Evolutionary conservation across 352 stramenopile genomes (phyloP).

Genomic region (Nothophytophthora sp.): DNA sequence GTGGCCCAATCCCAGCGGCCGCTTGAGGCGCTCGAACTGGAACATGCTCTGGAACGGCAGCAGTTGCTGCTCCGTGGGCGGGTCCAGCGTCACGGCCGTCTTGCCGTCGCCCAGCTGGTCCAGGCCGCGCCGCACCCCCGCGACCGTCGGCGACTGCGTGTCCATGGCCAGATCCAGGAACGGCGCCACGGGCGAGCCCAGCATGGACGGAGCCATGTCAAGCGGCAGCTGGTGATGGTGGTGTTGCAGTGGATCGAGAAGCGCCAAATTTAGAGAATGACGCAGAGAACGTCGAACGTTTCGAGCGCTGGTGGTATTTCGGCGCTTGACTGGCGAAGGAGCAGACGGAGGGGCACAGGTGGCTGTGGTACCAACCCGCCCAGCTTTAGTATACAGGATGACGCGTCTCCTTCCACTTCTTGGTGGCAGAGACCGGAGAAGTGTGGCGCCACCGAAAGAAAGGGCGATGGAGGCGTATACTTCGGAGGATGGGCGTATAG

Average conservation of each 20-base stretch:
- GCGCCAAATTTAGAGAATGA: conserved; percentile 6
- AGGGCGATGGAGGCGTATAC: too few species aligned
- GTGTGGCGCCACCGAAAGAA: too few species aligned
- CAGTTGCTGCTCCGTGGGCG: conserved; percentile 32
- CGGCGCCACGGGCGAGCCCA: conserved; percentile 20
- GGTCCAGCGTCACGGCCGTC: conserved; percentile 21
- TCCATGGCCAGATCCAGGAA: conserved; percentile 42
- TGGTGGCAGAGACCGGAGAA: too few species aligned
- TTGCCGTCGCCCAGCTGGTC: conserved; percentile 32
- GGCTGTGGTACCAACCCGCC: too few species aligned
- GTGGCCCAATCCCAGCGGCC: conserved; percentile 37
- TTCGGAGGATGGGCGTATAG: too few species aligned
- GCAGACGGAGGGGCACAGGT: too few species aligned
- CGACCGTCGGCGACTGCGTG: conserved; percentile 15
- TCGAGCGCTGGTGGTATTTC: too few species aligned
- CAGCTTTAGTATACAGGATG: too few species aligned
- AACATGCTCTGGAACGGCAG: conserved; percentile 59
- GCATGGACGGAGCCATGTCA: conserved; percentile 17
- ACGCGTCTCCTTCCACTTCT: too few species aligned
- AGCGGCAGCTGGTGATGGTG: not conserved
- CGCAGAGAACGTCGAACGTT: conserved; percentile 5
- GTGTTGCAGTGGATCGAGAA: not conserved
- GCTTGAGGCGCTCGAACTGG: conserved; percentile 70
- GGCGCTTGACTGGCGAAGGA: too few species aligned
- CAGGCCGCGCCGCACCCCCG: conserved; percentile 28